A percentile compares a stretch with the other conserved stretches of the same genome.
Evolutionary conservation across 371 early-diverging fungal genomes (phyloP).

Genomic region (Fennellomyces sp.): DNA sequence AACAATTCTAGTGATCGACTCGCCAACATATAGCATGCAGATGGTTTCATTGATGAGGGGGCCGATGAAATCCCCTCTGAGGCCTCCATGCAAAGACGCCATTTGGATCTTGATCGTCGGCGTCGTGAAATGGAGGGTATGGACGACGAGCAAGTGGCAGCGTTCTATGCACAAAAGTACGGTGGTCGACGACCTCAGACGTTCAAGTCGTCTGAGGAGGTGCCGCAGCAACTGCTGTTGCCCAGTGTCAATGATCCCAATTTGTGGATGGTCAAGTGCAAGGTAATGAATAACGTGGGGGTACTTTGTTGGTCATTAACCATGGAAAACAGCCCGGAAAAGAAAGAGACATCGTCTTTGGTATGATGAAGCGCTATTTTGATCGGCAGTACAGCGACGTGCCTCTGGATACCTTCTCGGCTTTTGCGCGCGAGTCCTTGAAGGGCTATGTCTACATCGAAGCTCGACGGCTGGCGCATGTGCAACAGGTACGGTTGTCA

Average conservation of each 20-base stretch:
- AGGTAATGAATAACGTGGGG: slow-evolving; percentile 36
- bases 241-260: slow-evolving; percentile 92
- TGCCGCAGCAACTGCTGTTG: slow-evolving; percentile 80
- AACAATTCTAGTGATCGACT: too few relatives aligned
- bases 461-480: slow-evolving; percentile 85
- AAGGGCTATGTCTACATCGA: slow-evolving; percentile 98
- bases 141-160: slow-evolving; percentile 87
- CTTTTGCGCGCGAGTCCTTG: slow-evolving; percentile 86
- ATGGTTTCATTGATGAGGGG: slow-evolving; percentile 76
- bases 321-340: slow-evolving; percentile 68
- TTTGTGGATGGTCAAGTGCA: slow-evolving; percentile 93
- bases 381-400: slow-evolving; percentile 64
- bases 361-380: slow-evolving; percentile 81
- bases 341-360: slow-evolving; percentile 86
- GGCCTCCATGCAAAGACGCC: slow-evolving; percentile 48
- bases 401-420: slow-evolving; percentile 78
- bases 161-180: slow-evolving; percentile 78
- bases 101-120: slow-evolving; percentile 72
- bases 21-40: too few relatives aligned
- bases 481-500: slow-evolving; percentile 57
- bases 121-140: slow-evolving; percentile 69
- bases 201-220: slow-evolving; percentile 69
- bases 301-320: neutral
- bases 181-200: slow-evolving; percentile 62
- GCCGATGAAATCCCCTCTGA: slow-evolving; percentile 69